These are phyloP conservation scores for Trifolium subterraneum DNA, from an alignment of 306 rosid genomes.

Conservation along the genomic window DNA sequence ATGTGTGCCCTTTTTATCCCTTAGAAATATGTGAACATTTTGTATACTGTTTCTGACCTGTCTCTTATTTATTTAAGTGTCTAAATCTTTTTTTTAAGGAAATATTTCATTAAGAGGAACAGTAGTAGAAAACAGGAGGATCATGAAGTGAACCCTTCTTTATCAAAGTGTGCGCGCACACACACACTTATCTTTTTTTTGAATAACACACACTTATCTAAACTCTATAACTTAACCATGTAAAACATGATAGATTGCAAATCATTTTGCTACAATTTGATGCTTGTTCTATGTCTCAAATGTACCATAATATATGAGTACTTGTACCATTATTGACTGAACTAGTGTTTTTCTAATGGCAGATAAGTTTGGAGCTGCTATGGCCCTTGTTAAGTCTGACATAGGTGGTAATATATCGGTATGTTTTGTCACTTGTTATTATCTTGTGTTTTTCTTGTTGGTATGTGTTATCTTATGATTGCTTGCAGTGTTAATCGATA, in stretches of 20 bases:
- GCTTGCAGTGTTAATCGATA: conserved; percentile 18
- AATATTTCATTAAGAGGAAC: conserved; percentile 18
- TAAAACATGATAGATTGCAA: conserved; percentile 17
- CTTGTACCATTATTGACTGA: conserved; percentile 1
- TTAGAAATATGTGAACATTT: not conserved
- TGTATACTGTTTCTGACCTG: conserved; percentile 25
- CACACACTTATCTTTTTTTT: too few relatives aligned
- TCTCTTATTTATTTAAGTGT: conserved; percentile 13
- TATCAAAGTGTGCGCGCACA: not conserved
- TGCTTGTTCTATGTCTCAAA: conserved; percentile 17
- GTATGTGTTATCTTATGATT: conserved; percentile 32
- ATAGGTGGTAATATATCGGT: conserved; percentile 92
- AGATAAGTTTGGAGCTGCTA: conserved; percentile 98
- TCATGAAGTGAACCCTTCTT: conserved; percentile 5
- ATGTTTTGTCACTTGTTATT: conserved; percentile 32
- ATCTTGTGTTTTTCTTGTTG: not conserved
- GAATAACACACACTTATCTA: not conserved
- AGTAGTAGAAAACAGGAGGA: conserved; percentile 11
- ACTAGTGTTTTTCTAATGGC: conserved; percentile 47
- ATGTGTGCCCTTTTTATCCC: not conserved
- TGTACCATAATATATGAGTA: conserved; percentile 8
- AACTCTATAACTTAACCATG: not conserved
- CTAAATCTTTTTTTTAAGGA: conserved; percentile 7
- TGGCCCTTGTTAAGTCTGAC: conserved; percentile 84
- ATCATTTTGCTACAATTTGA: conserved; percentile 13